Percentiles rank a stretch among this genome's conserved stretches.
Evolutionary conservation across 192 early-diverging fungal genomes (phyloP).

Genomic region (Spizellomyces punctatus): DNA sequence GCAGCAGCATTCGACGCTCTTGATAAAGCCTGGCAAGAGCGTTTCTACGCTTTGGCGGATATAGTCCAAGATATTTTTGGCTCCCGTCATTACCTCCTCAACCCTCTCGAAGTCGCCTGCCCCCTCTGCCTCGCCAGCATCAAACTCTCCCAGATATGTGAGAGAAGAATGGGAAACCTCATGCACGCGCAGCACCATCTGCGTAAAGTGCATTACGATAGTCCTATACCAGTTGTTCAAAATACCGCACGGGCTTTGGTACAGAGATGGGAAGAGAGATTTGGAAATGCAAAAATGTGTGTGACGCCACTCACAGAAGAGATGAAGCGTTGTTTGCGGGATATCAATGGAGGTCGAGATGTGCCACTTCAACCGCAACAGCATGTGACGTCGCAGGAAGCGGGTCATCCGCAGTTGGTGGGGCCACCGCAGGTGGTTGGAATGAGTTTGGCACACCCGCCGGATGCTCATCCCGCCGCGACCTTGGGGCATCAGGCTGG

Average conservation of each 20-base stretch:
- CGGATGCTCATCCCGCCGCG: neutral
- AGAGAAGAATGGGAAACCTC: slow-evolving; percentile 20
- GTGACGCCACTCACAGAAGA: slow-evolving; percentile 26
- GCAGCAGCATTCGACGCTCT: slow-evolving; percentile 14
- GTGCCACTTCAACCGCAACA: neutral
- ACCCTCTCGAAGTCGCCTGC: slow-evolving; percentile 22
- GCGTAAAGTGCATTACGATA: slow-evolving; percentile 13
- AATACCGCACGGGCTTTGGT: neutral
- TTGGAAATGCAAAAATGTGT: slow-evolving; percentile 10
- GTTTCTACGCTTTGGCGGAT: slow-evolving; percentile 20
- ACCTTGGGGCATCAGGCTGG: no score
- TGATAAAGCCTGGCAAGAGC: slow-evolving; percentile 27
- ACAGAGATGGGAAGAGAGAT: slow-evolving; percentile 18
- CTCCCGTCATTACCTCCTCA: slow-evolving; percentile 14
- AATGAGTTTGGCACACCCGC: neutral
- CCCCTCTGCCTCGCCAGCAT: slow-evolving; percentile 17
- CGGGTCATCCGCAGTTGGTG: neutral
- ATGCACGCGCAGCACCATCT: slow-evolving; percentile 26
- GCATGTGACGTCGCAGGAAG: neutral
- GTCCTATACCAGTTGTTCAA: slow-evolving; percentile 2
- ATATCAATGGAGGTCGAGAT: slow-evolving; percentile 8
- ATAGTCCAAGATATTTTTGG: slow-evolving; percentile 29
- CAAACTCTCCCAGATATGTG: slow-evolving; percentile 26
- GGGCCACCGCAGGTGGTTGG: neutral
- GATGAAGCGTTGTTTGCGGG: slow-evolving; percentile 5